Base-by-base conservation (phyloP, 1,139 yeast species). In the Taphrina communis region DNA sequence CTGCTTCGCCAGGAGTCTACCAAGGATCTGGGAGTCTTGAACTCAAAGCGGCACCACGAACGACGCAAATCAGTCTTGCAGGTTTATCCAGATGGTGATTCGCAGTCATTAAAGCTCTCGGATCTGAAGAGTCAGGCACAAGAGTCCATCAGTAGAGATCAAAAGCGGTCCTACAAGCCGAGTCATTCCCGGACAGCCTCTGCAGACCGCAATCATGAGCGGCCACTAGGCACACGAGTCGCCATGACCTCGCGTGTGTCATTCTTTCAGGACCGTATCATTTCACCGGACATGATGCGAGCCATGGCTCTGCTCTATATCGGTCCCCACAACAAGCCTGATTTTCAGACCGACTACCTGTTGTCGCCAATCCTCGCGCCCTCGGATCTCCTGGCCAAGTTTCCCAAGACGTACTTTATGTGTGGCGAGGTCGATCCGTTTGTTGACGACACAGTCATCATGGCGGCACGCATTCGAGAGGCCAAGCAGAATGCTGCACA, bases 401-500 rank as follows among this genome's bases (percentile, higher is more conserved):
- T 74, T 44, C 76, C 76, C 8, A 72, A 73, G 62, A 74, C 74
- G 35, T 74, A 74, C 66, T 71, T 74, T 66, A 60, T 74, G 44
- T 72, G 75, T 56, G 76, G 76, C 35, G 76, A 74, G 63, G 75
- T 73, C 25, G 76, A 74, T 71, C 76, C 76, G 6, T 66, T 74
- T 17, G 76, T 74, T 44, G 75, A 71, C 12, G 69, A 67, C 52
- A 67, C 71, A 6, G 68, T 74, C 41, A 56, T 74, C 6, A 74
- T 74, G 65, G 80, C 79, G 39, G 79, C 75, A 1, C 81, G 82
- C 68, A 74, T 82, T 70, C 73, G 75, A 62, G 77, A 76, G 55
- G 81, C 82, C 67, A 84, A 83, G 6, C 67, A 66, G 7, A 44
- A 67, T 17, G 72, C 74, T n/a, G 50, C 51, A 41, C 56, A 67